phyloP scores from a whole-genome alignment of 2,329 filamentous ascomycete species.

The Phyllosticta ampelicida region DNA sequence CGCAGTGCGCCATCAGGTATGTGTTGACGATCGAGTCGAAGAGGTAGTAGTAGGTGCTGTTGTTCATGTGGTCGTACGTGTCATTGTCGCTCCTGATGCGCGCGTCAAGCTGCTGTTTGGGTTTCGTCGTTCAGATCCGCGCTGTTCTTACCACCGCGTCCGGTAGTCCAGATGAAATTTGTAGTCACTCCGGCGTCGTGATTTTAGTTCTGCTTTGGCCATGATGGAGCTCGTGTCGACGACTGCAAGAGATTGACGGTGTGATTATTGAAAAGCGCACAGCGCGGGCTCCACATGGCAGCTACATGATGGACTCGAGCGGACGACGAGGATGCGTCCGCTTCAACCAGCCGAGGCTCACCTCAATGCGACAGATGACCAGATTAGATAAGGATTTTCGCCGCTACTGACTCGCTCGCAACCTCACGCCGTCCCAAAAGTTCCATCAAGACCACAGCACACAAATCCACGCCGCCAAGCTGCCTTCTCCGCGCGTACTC shows the following conservation, averaged over 20 bases:
- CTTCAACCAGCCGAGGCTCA: slow-evolving; percentile 1
- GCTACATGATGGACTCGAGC: neutral
- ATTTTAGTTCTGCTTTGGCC: slow-evolving; percentile 34
- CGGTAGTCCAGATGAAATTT: slow-evolving; percentile 69
- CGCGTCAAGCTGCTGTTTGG: slow-evolving; percentile 9
- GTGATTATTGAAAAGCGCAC: neutral
- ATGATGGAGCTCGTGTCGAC: neutral
- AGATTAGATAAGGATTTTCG: slow-evolving; percentile 5
- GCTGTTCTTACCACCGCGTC: slow-evolving; percentile 60
- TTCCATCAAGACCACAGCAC: neutral
- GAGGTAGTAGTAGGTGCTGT: slow-evolving; percentile 73
- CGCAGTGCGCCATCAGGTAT: slow-evolving; percentile 72
- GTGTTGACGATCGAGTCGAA: slow-evolving; percentile 87
- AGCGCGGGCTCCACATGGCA: neutral
- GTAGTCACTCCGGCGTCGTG: slow-evolving; percentile 61
- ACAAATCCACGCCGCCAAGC: slow-evolving; percentile 4
- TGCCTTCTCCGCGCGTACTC: slow-evolving; percentile 43
- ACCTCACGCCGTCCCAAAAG: slow-evolving; percentile 2
- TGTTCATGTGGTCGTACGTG: slow-evolving; percentile 93
- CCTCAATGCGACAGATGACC: neutral
- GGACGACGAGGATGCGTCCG: neutral
- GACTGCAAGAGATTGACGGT: too few species aligned
- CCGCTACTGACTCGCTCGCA: neutral
- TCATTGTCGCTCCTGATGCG: slow-evolving; percentile 71
- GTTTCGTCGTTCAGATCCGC: neutral